Percentiles rank a stretch among this genome's conserved stretches.
phyloP scores from a whole-genome alignment of 352 stramenopile species.

The Phytophthora lateralis region DNA sequence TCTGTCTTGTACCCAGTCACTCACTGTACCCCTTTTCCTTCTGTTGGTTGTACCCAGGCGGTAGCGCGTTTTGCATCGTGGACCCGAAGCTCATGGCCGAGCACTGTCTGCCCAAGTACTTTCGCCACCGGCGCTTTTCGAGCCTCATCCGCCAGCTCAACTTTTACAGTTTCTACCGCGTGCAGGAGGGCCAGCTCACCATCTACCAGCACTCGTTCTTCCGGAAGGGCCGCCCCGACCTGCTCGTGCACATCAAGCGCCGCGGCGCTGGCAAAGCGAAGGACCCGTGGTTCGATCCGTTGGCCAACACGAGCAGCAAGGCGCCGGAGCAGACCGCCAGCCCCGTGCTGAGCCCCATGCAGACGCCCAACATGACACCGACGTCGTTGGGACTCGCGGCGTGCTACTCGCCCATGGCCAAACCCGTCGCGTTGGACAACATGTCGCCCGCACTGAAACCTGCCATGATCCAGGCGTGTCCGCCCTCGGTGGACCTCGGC shows the following conservation, averaged over 20 bases:
- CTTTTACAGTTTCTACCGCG: constrained; percentile 93
- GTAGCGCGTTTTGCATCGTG: constrained; percentile 92
- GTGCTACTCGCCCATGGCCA: constrained; percentile 84
- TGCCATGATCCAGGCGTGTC: constrained; percentile 50
- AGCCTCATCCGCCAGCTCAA: constrained; percentile 91
- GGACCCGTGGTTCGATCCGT: constrained; percentile 83
- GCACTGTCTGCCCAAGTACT: constrained; percentile 91
- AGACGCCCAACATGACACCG: constrained; percentile 32
- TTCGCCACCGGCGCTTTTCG: constrained; percentile 89
- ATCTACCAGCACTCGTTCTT: constrained; percentile 91
- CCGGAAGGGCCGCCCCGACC: constrained; percentile 76
- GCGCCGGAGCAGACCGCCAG: constrained; percentile 11
- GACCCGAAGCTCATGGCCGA: constrained; percentile 89
- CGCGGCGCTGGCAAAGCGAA: constrained; percentile 84
- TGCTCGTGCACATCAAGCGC: constrained; percentile 87
- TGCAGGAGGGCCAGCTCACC: constrained; percentile 83
- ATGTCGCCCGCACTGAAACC: constrained; percentile 87
- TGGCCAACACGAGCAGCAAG: constrained; percentile 44
- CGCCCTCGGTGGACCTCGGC: constrained; percentile 67
- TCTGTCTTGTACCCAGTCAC: neutral
- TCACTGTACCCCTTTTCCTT: neutral
- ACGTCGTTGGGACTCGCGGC: constrained; percentile 43
- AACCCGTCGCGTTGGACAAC: constrained; percentile 79
- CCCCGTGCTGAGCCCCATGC: constrained; percentile 14
- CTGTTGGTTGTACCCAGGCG: constrained; percentile 45